Base-by-base conservation (phyloP, 345 rosid species). In the Raphanus raphanistrum region DNA sequence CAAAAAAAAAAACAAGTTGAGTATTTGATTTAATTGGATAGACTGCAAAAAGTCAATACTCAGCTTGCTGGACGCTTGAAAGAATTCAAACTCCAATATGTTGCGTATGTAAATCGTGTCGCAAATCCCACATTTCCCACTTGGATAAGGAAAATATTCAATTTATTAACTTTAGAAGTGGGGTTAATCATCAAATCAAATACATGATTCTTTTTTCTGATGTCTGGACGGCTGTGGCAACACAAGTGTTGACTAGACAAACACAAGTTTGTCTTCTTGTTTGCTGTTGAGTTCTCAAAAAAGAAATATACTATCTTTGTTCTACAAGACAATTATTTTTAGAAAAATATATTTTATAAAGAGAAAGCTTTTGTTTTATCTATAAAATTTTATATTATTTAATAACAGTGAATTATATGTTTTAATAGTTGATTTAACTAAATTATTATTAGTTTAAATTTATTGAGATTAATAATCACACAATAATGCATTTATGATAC, bases 31-130 rank as follows among this genome's bases (percentile, higher is more conserved):
- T 45, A 48, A 48, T 48, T 4, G 54, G 17, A n/a, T 13, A 48
- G 21, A 29, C 65, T 13, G 21, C 65, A 28, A 29, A 31, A 29
- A 29, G 12, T 0, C 16, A 13, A 7, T 38, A 28, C 38, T 62
- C 38, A 29, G 31, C 11, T 29, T 62, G 41, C n/a, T 31, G 66
- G 8, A 59, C 32, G 10, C 11, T 54, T 7, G 26, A 16, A 54
- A 54, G 63, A 25, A 15, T 59, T 28, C 35, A 59, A 27, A 12
- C 63, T 12, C 36, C 17, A 60, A 5, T 60, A 11, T 13, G 21
- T 29, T 61, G 41, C 66, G 11, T 62, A 62, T 62, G 66, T 29
- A 31, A 31, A 31, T 62, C 41, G 66, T 62, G 25, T 62, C 38
- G 66, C n/a, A 63, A 63, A 15, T 15, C 26, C 21, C 66, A 32